Conservation (phyloP, 306 rosid genomes). For the Betula pendula region DNA sequence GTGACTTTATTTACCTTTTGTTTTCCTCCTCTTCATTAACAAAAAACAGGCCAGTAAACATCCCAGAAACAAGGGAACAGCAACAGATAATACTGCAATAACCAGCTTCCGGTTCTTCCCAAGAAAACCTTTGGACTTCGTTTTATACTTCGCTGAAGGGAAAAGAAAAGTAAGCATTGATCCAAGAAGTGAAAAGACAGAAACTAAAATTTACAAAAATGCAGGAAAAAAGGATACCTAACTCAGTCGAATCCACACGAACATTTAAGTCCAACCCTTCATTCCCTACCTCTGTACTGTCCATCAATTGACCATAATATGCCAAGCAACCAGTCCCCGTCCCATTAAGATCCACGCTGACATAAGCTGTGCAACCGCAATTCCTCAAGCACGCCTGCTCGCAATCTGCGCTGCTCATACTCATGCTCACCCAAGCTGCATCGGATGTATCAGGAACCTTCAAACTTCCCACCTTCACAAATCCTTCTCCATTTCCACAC, state of each 20-base stretch:
- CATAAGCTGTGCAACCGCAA: conserved; percentile 38
- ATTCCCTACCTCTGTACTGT: conserved; percentile 4
- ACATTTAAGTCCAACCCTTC: conserved; percentile 26
- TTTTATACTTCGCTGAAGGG: neutral
- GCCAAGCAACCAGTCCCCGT: conserved; percentile 27
- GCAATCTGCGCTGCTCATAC: conserved; percentile 19
- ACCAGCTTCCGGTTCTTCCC: neutral
- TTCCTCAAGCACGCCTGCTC: conserved; percentile 21
- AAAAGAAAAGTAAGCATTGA: neutral
- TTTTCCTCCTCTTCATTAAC: neutral
- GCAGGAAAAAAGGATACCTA: neutral
- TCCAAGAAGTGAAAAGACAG: neutral
- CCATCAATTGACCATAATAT: conserved; percentile 35
- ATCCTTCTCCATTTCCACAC: conserved; percentile 26
- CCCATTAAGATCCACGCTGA: conserved; percentile 11
- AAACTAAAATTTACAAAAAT: neutral
- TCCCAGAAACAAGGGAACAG: neutral
- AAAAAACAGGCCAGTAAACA: neutral
- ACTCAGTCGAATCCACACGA: conserved; percentile 23
- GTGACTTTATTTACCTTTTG: neutral
- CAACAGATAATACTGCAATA: neutral
- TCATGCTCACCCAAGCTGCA: neutral
- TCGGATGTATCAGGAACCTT: conserved; percentile 6
- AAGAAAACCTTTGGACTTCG: neutral
- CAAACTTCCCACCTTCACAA: neutral